A percentile compares a stretch with the other conserved stretches of the same genome.
Evolutionary conservation across 2,329 filamentous ascomycete species (phyloP).

Genomic region (Pochonia chlamydosporia): DNA sequence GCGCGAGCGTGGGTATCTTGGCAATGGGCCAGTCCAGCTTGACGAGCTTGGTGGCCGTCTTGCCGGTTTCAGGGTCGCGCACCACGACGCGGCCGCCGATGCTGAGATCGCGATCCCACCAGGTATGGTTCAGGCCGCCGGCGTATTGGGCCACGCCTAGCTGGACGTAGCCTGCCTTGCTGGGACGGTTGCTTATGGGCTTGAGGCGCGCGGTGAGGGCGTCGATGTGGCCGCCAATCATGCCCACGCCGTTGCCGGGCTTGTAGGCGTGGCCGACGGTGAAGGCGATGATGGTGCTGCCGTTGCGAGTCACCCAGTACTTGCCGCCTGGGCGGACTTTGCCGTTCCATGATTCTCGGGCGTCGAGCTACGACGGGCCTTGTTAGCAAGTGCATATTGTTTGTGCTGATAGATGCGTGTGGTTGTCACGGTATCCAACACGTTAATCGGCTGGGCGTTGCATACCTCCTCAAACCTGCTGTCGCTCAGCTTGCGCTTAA

Average conservation of each 20-base stretch:
- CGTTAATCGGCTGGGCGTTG: no score
- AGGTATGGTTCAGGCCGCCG: constrained; percentile 78
- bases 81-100: constrained; percentile 87
- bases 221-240: constrained; percentile 90
- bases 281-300: constrained; percentile 80
- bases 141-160: constrained; percentile 91
- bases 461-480: constrained; percentile 67
- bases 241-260: constrained; percentile 78
- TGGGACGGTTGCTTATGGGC: constrained; percentile 81
- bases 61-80: constrained; percentile 63
- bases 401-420: no score
- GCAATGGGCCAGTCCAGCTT: constrained; percentile 95
- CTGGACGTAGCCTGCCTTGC: constrained; percentile 79
- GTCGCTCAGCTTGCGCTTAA: constrained; percentile 64
- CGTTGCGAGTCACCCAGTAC: constrained; percentile 84
- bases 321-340: constrained; percentile 75
- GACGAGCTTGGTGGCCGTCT: constrained; percentile 75
- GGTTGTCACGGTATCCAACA: no score
- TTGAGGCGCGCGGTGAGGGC: constrained; percentile 87
- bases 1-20: constrained; percentile 82
- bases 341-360: constrained; percentile 70
- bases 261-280: constrained; percentile 73
- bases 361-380: constrained; percentile 50
- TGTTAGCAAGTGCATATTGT: background rate
- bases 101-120: constrained; percentile 94